Conservation (phyloP, 768 basidiomycete species). For the Paxillus involutus region DNA sequence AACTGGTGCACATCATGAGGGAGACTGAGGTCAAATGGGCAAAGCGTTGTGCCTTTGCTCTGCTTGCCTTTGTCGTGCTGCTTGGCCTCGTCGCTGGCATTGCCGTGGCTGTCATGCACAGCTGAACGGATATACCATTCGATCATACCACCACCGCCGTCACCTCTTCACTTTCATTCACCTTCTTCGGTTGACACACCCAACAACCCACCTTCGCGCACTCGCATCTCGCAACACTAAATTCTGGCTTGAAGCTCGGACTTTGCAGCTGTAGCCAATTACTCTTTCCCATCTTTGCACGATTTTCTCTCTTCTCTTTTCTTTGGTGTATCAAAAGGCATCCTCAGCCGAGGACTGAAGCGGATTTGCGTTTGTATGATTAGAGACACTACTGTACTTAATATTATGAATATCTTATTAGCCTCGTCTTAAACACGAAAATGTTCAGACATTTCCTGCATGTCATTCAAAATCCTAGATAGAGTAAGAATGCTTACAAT, state of each 20-base stretch:
- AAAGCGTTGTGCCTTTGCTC: slow-evolving; percentile 27
- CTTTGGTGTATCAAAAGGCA: slow-evolving; percentile 1
- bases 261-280: neutral
- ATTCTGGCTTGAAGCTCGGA: neutral
- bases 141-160: no score
- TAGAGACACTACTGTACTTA: slow-evolving; percentile 4
- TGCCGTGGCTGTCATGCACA: neutral
- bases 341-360: neutral
- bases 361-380: slow-evolving; percentile 1
- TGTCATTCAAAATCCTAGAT: no score
- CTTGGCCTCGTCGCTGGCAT: neutral
- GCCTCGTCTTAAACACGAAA: neutral
- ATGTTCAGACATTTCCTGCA: neutral
- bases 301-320: neutral
- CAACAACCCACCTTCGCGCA: neutral
- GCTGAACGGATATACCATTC: neutral
- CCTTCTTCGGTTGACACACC: no score
- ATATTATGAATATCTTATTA: slow-evolving; percentile 9
- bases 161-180: no score
- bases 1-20: slow-evolving; percentile 33
- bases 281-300: neutral
- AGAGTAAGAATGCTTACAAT: no score
- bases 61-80: slow-evolving; percentile 1
- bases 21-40: slow-evolving; percentile 43
- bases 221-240: neutral